phyloP scores from a whole-genome alignment of 441 rosid genomes.

The Gossypium lobatum region DNA sequence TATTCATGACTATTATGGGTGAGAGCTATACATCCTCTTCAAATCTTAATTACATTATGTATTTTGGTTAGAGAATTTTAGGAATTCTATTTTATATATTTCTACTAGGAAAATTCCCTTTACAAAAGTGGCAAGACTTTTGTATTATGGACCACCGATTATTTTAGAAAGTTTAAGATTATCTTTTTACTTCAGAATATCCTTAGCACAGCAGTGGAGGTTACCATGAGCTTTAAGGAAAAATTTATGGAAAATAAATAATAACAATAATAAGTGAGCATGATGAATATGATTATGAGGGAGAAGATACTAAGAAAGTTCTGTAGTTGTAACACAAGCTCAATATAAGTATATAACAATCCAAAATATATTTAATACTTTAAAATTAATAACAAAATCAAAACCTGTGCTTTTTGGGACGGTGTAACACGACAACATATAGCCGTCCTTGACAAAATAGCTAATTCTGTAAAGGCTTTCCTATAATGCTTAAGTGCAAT shows the following conservation, averaged over 20 bases:
- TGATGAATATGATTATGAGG: background rate
- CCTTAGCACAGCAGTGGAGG: background rate
- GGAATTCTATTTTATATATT: background rate
- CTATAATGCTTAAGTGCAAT: conserved; percentile 77
- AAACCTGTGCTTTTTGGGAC: conserved; percentile 98
- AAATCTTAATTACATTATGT: background rate
- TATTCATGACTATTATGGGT: conserved; percentile 1
- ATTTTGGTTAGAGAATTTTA: background rate
- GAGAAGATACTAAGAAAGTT: background rate
- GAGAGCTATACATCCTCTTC: background rate
- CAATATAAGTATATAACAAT: background rate
- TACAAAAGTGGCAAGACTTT: background rate
- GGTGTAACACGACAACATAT: conserved; percentile 99
- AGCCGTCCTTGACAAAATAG: conserved; percentile 94
- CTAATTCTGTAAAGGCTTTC: conserved; percentile 87
- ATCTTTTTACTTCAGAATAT: background rate
- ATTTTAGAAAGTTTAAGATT: background rate
- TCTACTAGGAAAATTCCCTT: background rate
- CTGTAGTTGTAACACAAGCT: background rate
- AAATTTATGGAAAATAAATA: background rate
- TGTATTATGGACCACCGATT: background rate
- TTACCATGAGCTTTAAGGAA: background rate
- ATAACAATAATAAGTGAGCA: background rate
- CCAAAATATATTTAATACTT: conserved; percentile 14
- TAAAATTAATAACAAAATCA: conserved; percentile 9